Evolutionary conservation across 2,329 filamentous ascomycete genomes (phyloP), one percentile per base, ranked within the genome.

Genomic region (Salinomyces thailandicus): DNA sequence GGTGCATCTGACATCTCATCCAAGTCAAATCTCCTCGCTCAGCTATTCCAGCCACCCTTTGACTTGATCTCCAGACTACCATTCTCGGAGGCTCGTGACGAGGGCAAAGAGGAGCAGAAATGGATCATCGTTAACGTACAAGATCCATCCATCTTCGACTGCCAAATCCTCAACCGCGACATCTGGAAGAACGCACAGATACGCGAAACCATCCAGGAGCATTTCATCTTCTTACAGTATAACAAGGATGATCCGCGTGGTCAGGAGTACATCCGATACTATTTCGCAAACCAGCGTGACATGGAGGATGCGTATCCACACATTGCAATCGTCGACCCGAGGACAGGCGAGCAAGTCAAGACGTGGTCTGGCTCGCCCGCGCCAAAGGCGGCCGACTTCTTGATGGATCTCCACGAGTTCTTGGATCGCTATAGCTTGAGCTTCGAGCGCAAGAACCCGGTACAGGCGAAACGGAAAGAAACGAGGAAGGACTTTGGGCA

Each of bases 51-150:
- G 26, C 91, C 91, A 2, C 91, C 91, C 0, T 91, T 87, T 59
- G 85, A 95, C 24, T 65, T 98, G 29, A 95, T 98, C 67, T 77
- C 76, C 15, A 31, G 75, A 20, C 61, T 85, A 19, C 66, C 76
- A n/a, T 94, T 85, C 79, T 85, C 94, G 46, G 73, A 80, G 39
- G 91, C 85, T 11, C 77, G 91, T 36, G 75, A 87, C 12, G 71
- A 86, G 50, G 91, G 89, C 42, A 93, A 91, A 57, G 82, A 86
- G 31, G 72, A 79, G 18, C 79, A 85, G 67, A 95, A 93, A 60
- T 98, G 91, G 91, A 74, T 98, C 32, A 62, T 98, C 49, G 85
- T 95, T 44, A 96, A 98, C 57, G 78, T 98, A 12, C 91, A 98
- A 61, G 87, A 98, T 56, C 77, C 84, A 47, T 83, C 83, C 22